phyloP scores from a whole-genome alignment of 2,329 filamentous ascomycete genomes.

The Aspergillus fijiensis region DNA sequence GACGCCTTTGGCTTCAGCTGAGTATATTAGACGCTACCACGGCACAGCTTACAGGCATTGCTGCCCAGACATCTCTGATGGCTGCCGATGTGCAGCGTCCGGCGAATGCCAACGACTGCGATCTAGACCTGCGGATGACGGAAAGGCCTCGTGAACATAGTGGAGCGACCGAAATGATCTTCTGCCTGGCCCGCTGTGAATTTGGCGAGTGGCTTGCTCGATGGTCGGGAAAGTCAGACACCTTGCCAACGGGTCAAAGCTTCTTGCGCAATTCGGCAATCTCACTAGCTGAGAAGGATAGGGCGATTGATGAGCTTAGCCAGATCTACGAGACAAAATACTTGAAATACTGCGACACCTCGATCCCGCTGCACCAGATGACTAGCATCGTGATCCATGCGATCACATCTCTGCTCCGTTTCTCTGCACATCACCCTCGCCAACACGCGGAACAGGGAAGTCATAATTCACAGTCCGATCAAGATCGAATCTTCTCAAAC shows the following conservation, averaged over 20 bases:
- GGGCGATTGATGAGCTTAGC: slow-evolving; percentile 37
- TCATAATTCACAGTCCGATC: slow-evolving; percentile 21
- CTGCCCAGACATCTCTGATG: slow-evolving; percentile 1
- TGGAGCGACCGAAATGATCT: slow-evolving; percentile 50
- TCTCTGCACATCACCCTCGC: slow-evolving; percentile 49
- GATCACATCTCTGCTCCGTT: slow-evolving; percentile 44
- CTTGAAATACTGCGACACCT: slow-evolving; percentile 38
- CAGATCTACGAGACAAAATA: slow-evolving; percentile 37
- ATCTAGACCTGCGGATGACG: slow-evolving; percentile 45
- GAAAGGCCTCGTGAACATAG: slow-evolving; percentile 43
- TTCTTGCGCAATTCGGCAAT: slow-evolving; percentile 22
- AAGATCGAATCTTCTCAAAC: slow-evolving; percentile 31
- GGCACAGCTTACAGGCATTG: slow-evolving; percentile 5
- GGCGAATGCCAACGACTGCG: slow-evolving; percentile 46
- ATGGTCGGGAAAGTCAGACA: slow-evolving; percentile 16
- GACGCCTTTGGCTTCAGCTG: slow-evolving; percentile 32
- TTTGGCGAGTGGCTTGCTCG: slow-evolving; percentile 31
- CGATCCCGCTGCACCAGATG: slow-evolving; percentile 48
- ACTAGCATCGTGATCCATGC: slow-evolving; percentile 46
- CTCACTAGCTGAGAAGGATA: slow-evolving; percentile 23
- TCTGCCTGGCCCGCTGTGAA: slow-evolving; percentile 35
- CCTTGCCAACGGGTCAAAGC: slow-evolving; percentile 21
- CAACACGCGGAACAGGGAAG: slow-evolving; percentile 27
- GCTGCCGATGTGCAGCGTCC: slow-evolving; percentile 27
- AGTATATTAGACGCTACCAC: slow-evolving; percentile 24